phyloP scores from a whole-genome alignment of 495 filamentous ascomycete species.

The Lichina pygmaea region DNA sequence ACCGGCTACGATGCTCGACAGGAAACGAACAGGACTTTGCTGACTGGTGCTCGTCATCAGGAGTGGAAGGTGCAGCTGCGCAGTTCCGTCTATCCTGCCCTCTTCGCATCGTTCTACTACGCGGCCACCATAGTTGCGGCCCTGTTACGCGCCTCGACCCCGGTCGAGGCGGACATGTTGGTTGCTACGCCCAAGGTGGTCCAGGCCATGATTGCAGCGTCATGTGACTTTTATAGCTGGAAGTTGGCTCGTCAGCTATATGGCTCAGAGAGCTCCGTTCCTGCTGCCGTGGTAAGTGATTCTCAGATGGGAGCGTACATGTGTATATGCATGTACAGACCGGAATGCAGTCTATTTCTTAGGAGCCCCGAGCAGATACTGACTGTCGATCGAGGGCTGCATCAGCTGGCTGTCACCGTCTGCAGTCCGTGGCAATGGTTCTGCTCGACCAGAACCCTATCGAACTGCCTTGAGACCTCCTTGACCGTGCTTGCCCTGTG shows the following conservation, averaged over 20 bases:
- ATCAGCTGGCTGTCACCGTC: conserved; percentile 38
- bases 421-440: conserved; percentile 94
- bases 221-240: conserved; percentile 77
- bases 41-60: conserved; percentile 17
- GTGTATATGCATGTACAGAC: too few species aligned
- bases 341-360: background rate
- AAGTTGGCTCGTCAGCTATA: conserved; percentile 49
- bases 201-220: conserved; percentile 53
- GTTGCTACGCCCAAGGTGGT: conserved; percentile 42
- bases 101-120: conserved; percentile 61
- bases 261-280: conserved; percentile 20
- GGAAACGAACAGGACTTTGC: background rate
- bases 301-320: background rate
- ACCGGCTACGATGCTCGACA: background rate
- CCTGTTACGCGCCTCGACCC: conserved; percentile 19
- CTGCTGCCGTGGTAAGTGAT: background rate
- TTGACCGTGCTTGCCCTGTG: conserved; percentile 56
- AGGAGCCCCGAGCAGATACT: background rate
- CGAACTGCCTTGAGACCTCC: conserved; percentile 77
- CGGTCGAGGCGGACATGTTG: conserved; percentile 31
- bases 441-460: conserved; percentile 75
- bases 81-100: conserved; percentile 68
- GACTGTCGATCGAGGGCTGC: conserved; percentile 11
- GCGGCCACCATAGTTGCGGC: conserved; percentile 23
- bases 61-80: conserved; percentile 85